Percentiles rank a stretch among this genome's conserved stretches.
Conservation (phyloP, 192 early-diverging fungal genomes). For the Coemansia sp. region DNA sequence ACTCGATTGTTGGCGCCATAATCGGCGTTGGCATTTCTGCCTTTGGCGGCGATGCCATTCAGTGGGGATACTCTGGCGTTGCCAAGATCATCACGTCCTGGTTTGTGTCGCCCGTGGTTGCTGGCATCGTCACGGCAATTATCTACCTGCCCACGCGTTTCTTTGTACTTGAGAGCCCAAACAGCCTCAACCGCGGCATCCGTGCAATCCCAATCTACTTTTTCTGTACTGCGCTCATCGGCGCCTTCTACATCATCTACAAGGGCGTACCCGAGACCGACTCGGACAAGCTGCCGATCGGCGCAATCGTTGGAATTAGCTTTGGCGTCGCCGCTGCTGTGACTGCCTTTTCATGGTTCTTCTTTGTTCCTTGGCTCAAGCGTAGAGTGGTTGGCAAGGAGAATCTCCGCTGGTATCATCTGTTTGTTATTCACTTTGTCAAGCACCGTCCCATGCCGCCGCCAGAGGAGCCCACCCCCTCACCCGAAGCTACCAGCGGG, state of each 20-base stretch:
- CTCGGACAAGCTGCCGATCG: conserved; percentile 41
- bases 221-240: conserved; percentile 62
- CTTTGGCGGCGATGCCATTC: conserved; percentile 61
- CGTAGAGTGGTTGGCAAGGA: conserved; percentile 66
- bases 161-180: conserved; percentile 59
- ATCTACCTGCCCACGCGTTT: conserved; percentile 67
- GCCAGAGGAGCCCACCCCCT: conserved; percentile 13
- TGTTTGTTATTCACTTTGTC: conserved; percentile 61
- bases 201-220: conserved; percentile 71
- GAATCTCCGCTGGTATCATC: conserved; percentile 71
- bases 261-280: conserved; percentile 63
- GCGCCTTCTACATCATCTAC: conserved; percentile 69
- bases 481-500: conserved; percentile 20
- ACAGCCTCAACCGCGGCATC: conserved; percentile 67
- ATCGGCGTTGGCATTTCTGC: conserved; percentile 72
- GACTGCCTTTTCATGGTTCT: conserved; percentile 60
- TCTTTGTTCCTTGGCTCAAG: conserved; percentile 65
- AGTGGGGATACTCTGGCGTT: conserved; percentile 59
- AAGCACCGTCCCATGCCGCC: conserved; percentile 50
- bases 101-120: conserved; percentile 69
- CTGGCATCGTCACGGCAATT: conserved; percentile 64
- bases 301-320: conserved; percentile 61
- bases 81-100: conserved; percentile 72
- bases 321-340: conserved; percentile 61
- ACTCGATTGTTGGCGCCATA: conserved; percentile 80